Conservation (phyloP, 2,329 filamentous ascomycete species). For the Cytospora paraplurivora region DNA sequence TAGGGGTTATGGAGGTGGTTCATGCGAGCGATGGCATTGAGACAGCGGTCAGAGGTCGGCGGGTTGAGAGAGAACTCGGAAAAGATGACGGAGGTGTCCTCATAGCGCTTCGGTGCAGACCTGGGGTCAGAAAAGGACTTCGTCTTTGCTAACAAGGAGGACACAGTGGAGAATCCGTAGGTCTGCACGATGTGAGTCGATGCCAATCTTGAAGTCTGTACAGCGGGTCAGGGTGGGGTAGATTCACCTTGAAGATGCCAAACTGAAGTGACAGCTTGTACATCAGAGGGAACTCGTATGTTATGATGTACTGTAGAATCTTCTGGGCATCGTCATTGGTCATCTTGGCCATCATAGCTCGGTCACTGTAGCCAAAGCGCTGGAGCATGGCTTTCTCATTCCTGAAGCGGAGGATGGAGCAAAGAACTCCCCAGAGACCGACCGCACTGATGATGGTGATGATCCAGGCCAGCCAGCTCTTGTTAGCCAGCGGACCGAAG, state of each 20-base stretch:
- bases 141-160: conserved; percentile 40
- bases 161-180: conserved; percentile 44
- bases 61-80: conserved; percentile 41
- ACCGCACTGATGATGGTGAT: conserved; percentile 28
- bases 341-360: conserved; percentile 43
- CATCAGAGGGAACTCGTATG: conserved; percentile 43
- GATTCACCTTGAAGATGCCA: conserved; percentile 44
- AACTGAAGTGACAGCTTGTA: conserved; percentile 43
- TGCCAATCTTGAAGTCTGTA: background rate
- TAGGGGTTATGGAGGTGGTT: conserved; percentile 44
- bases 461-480: background rate
- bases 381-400: conserved; percentile 37
- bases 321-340: conserved; percentile 48
- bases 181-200: conserved; percentile 36
- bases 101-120: conserved; percentile 44
- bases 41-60: conserved; percentile 39
- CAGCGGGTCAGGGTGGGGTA: background rate
- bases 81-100: conserved; percentile 45
- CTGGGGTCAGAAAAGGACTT: conserved; percentile 40
- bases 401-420: conserved; percentile 42
- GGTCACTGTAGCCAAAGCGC: conserved; percentile 39
- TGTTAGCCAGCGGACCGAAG: background rate
- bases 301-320: conserved; percentile 42
- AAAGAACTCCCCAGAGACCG: conserved; percentile 39
- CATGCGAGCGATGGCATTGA: conserved; percentile 42